Evolutionary conservation across 352 stramenopile species (phyloP).

Genomic region (Phytophthora fragariaefolia): DNA sequence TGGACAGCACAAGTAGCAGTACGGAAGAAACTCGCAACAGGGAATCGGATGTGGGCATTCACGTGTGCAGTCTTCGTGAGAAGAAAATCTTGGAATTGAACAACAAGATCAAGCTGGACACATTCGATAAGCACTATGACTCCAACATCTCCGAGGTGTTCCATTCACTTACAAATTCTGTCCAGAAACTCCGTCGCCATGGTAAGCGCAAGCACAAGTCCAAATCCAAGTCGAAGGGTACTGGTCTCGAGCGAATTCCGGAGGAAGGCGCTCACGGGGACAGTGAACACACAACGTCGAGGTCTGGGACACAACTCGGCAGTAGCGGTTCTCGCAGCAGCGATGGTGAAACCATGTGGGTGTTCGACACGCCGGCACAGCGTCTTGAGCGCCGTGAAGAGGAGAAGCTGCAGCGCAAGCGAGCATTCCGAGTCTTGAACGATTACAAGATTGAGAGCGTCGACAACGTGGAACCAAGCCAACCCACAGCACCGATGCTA

Average conservation of each 20-base stretch:
- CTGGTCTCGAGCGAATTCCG: slow-evolving; percentile 31
- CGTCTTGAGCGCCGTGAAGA: slow-evolving; percentile 57
- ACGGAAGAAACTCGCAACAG: slow-evolving; percentile 17
- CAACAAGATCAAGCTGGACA: slow-evolving; percentile 54
- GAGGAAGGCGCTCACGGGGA: slow-evolving; percentile 27
- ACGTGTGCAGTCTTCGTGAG: slow-evolving; percentile 57
- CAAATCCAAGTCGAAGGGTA: slow-evolving; percentile 17
- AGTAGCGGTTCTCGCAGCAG: slow-evolving; percentile 25
- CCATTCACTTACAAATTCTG: slow-evolving; percentile 47
- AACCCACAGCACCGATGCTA: slow-evolving; percentile 17
- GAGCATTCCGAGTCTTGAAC: slow-evolving; percentile 60
- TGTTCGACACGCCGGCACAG: slow-evolving; percentile 61
- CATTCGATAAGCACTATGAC: slow-evolving; percentile 70
- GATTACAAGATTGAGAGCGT: slow-evolving; percentile 57
- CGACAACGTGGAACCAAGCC: slow-evolving; percentile 22
- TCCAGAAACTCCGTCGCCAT: slow-evolving; percentile 39
- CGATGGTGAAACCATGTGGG: slow-evolving; percentile 58
- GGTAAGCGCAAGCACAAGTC: slow-evolving; percentile 24
- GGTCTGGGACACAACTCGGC: slow-evolving; percentile 15
- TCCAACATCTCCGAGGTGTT: slow-evolving; percentile 69
- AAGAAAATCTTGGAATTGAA: slow-evolving; percentile 65
- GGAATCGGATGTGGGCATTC: slow-evolving; percentile 26
- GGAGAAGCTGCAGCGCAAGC: slow-evolving; percentile 60
- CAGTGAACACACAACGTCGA: slow-evolving; percentile 24
- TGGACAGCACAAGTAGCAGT: slow-evolving; percentile 30